Evolutionary conservation across 2,329 filamentous ascomycete species (phyloP), one percentile per base, ranked within the genome.

Genomic region (Alternaria atra): DNA sequence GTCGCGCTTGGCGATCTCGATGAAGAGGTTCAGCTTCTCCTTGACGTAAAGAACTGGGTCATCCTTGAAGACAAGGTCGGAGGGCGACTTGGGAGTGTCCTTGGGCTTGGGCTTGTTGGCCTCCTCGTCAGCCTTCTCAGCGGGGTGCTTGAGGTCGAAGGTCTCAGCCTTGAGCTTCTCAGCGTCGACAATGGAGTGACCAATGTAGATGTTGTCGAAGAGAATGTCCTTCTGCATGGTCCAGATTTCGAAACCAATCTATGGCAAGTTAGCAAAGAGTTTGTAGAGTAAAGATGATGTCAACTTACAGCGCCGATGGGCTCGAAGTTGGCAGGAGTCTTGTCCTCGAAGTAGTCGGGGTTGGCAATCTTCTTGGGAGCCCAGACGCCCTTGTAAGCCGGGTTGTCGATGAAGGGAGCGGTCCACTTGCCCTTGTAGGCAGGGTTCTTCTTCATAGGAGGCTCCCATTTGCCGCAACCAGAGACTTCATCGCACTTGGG

Each of bases 191-290:
- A 95, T 80, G 20, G 94, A 98, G 89, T 99, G 95, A 67, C 95
- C 95, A 80, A 99, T 93, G 88, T 98, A 99, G 86, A 99, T 96
- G 90, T 99, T 99, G 89, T 98, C 93, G 76, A 99, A 98, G 75
- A 97, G 90, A 73, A 99, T 98, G 79, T 97, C 91, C 80, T 90
- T 97, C 84, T 97, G 94, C 95, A 99, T 99, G 75, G 95, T 98
- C 95, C 95, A 99, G 84, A 99, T 94, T 83, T 99, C 95, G 77
- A 98, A 98, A 74, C 95, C 95, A 83, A 98, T 94, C 91, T 93
- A 76, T 12, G 12, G 0, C 10, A 12, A 35, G 43, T 75, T 57
- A 74, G 70, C 51, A 48, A 29, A 29, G 17, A 25, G 30, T 15
- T 25, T 23, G 43, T 44, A 15, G n/a, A 15, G 23, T 47, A 7